Base-by-base conservation (phyloP, 176 grass and related monocot species). In the Hsuehochloa calcarea region DNA sequence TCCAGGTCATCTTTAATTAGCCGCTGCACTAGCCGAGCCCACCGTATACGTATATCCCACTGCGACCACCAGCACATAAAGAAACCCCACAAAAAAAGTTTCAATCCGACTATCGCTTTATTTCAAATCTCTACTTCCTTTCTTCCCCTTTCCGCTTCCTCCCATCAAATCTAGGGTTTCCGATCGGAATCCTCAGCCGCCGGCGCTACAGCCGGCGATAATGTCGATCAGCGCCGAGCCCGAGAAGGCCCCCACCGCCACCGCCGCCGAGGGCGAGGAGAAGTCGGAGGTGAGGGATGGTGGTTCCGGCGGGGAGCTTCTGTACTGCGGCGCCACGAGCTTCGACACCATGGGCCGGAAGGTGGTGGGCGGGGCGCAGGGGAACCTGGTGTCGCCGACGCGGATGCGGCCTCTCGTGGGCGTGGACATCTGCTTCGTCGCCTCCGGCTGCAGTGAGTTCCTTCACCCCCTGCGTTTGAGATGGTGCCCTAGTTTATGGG, bases 351-450 rank as follows among this genome's bases (percentile, higher is more conserved):
- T 99, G 73, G 93, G 92, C 49, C 85, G 90, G 25, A 96, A 96
- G 86, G 70, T 83, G 27, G 70, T 12, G n/a, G 80, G 85, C 27
- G 78, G 65, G 62, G 43, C 26, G 63, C 84, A 73, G 55, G 86
- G 84, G 0, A 99, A 99, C 74, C 88, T 99, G 14, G 88, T 90
- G 23, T 92, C 90, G 14, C 96, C 93, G 4, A 94, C 96, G 70
- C 88, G 96, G 50, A 38, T 99, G 58, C 92, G 91, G 11, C 79
- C 96, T 60, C 91, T 99, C 43, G 6, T 99, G 15, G 96, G 93
- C 34, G 90, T 99, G 1, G 88, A 96, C 70, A 96, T 99, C 78
- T 77, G 91, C 38, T 96, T 93, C 76, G 96, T 99, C 15, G 96
- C 93, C 38, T 92, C 93, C 56, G 96, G 96, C 19, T 96, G 93